phyloP scores from a whole-genome alignment of 495 filamentous ascomycete species.

The Hypoxylon cercidicola region DNA sequence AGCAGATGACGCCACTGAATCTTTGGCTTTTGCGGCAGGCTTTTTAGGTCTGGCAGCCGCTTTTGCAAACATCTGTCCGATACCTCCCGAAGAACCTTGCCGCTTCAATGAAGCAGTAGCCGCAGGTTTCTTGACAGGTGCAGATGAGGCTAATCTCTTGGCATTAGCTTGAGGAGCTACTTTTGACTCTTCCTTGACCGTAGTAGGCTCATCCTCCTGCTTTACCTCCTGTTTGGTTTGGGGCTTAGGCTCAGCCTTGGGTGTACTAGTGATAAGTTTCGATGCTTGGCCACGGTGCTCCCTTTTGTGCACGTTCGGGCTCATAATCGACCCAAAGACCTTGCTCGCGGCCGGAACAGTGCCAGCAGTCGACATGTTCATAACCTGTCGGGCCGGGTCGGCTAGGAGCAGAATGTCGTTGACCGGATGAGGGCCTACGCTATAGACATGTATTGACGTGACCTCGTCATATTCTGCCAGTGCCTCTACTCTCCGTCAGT shows the following conservation, averaged over 20 bases:
- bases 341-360: constrained; percentile 33
- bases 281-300: constrained; percentile 46
- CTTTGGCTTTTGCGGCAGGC: constrained; percentile 52
- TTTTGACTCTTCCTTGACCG: constrained; percentile 51
- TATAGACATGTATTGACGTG: constrained; percentile 86
- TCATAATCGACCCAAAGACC: constrained; percentile 46
- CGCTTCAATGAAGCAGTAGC: constrained; percentile 63
- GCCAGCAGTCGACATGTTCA: constrained; percentile 34
- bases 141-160: constrained; percentile 44
- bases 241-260: constrained; percentile 37
- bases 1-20: constrained; percentile 48
- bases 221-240: constrained; percentile 37
- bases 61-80: constrained; percentile 89
- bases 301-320: constrained; percentile 51
- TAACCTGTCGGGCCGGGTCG: constrained; percentile 74
- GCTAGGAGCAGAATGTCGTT: constrained; percentile 81
- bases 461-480: constrained; percentile 76
- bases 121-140: constrained; percentile 52
- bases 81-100: constrained; percentile 64
- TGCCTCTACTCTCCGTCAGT: constrained; percentile 61
- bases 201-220: constrained; percentile 37
- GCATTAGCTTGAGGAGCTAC: constrained; percentile 33
- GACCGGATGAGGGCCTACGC: constrained; percentile 74
- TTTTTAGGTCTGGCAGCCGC: constrained; percentile 72
- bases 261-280: constrained; percentile 32